These are phyloP conservation scores for Cicer yamashitae DNA, from an alignment of 306 rosid species.

Conservation along the genomic window DNA sequence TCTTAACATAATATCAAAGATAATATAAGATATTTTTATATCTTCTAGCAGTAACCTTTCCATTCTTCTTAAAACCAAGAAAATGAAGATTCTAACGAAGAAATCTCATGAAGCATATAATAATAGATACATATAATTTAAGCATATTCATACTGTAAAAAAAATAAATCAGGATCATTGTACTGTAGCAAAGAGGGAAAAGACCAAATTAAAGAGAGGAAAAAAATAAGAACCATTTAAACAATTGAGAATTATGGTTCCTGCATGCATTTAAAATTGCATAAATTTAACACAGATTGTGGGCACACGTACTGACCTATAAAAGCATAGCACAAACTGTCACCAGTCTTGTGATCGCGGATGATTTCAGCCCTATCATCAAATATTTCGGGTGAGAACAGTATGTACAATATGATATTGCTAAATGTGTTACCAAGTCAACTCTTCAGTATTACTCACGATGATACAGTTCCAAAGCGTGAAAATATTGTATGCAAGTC, in stretches of 20 bases:
- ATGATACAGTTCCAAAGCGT: constrained; percentile 79
- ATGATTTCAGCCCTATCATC: constrained; percentile 89
- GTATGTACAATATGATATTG: constrained; percentile 30
- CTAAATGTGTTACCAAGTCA: constrained; percentile 34
- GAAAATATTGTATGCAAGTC: constrained; percentile 95
- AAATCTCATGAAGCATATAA: neutral
- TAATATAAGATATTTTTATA: neutral
- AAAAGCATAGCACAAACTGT: constrained; percentile 95
- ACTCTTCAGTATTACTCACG: constrained; percentile 63
- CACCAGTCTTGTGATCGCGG: constrained; percentile 90
- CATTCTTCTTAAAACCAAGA: neutral
- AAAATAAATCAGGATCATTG: neutral
- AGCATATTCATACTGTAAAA: neutral
- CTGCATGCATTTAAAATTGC: constrained; percentile 30
- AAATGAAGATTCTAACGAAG: constrained; percentile 5
- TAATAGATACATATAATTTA: constrained; percentile 9
- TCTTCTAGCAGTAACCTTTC: neutral
- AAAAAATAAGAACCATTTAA: constrained; percentile 6
- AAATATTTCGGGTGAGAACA: constrained; percentile 47
- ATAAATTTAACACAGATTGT: constrained; percentile 28
- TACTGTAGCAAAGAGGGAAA: neutral
- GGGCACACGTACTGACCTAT: constrained; percentile 64
- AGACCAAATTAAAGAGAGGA: neutral
- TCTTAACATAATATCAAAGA: neutral
- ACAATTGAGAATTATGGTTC: constrained; percentile 13